A percentile compares a stretch with the other conserved stretches of the same genome.
Evolutionary conservation across 2,329 filamentous ascomycete species (phyloP).

Genomic region (Alternaria arborescens): DNA sequence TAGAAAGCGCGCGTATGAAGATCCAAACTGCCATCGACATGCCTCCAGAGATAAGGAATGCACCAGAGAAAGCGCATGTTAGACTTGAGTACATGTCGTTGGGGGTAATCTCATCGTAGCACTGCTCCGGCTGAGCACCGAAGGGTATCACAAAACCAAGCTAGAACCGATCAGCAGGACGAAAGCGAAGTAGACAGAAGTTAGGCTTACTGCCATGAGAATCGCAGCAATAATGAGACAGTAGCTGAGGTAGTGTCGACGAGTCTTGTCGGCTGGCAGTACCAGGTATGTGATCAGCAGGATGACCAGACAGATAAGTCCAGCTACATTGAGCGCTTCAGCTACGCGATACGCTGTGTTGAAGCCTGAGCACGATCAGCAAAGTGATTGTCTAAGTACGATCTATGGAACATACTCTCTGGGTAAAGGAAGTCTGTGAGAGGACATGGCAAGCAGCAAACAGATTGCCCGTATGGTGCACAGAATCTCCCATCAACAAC

Average conservation of each 20-base stretch:
- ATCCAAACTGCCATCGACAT: slow-evolving; percentile 88
- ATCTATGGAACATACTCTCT: slow-evolving; percentile 55
- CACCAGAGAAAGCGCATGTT: slow-evolving; percentile 87
- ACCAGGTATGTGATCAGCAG: slow-evolving; percentile 80
- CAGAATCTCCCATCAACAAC: slow-evolving; percentile 67
- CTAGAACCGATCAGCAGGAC: slow-evolving; percentile 54
- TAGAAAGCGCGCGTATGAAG: slow-evolving; percentile 86
- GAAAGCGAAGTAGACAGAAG: not conserved
- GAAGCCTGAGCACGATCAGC: slow-evolving; percentile 55
- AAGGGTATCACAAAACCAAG: slow-evolving; percentile 91
- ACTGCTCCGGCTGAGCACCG: slow-evolving; percentile 79
- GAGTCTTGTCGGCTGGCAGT: slow-evolving; percentile 86
- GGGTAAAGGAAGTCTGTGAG: slow-evolving; percentile 78
- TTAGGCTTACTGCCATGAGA: slow-evolving; percentile 76
- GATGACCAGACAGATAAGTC: slow-evolving; percentile 76
- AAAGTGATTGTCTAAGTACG: slow-evolving; percentile 14
- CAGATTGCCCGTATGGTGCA: slow-evolving; percentile 58
- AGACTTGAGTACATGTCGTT: slow-evolving; percentile 86
- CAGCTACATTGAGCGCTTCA: slow-evolving; percentile 83
- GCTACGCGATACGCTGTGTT: slow-evolving; percentile 68
- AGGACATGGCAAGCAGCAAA: slow-evolving; percentile 91
- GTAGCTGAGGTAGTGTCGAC: slow-evolving; percentile 91
- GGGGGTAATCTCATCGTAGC: slow-evolving; percentile 88
- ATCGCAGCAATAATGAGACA: slow-evolving; percentile 79
- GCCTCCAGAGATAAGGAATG: slow-evolving; percentile 85